phyloP scores from a whole-genome alignment of 768 basidiomycete genomes.

The Lactarius sp. region DNA sequence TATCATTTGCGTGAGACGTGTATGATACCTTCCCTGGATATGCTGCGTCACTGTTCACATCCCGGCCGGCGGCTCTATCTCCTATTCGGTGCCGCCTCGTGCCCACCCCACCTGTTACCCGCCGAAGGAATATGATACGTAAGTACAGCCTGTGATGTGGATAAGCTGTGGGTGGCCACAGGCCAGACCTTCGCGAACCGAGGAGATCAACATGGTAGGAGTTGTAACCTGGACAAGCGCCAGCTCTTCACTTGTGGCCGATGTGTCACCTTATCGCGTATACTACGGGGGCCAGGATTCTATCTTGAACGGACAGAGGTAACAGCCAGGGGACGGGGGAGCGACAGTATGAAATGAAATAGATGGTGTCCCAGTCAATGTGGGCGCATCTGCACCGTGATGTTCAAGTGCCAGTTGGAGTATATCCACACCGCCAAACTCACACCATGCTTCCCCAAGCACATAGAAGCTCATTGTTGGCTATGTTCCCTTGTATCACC shows the following conservation, averaged over 20 bases:
- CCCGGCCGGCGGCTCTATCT: neutral
- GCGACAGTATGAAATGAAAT: neutral
- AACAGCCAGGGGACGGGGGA: neutral
- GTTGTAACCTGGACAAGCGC: neutral
- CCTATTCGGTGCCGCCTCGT: slow-evolving; percentile 9
- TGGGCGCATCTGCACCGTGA: neutral
- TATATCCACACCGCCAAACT: neutral
- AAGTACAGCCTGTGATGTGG: slow-evolving; percentile 10
- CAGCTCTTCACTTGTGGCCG: neutral
- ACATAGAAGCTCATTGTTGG: neutral
- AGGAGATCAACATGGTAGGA: neutral
- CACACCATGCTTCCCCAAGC: neutral
- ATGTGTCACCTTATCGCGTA: neutral
- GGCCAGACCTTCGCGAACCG: slow-evolving; percentile 4
- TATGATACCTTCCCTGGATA: neutral
- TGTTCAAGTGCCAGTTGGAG: neutral
- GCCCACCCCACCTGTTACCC: neutral
- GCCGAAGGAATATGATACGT: slow-evolving; percentile 1
- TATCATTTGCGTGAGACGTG: slow-evolving; percentile 2
- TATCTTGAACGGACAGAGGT: neutral
- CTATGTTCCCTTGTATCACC: neutral
- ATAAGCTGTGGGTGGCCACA: slow-evolving; percentile 7
- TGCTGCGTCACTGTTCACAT: neutral
- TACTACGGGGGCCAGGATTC: neutral
- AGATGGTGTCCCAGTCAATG: neutral